These are phyloP conservation scores for Lunasporangiospora selenospora DNA, from an alignment of 192 early-diverging fungal species.

Conservation along the genomic window DNA sequence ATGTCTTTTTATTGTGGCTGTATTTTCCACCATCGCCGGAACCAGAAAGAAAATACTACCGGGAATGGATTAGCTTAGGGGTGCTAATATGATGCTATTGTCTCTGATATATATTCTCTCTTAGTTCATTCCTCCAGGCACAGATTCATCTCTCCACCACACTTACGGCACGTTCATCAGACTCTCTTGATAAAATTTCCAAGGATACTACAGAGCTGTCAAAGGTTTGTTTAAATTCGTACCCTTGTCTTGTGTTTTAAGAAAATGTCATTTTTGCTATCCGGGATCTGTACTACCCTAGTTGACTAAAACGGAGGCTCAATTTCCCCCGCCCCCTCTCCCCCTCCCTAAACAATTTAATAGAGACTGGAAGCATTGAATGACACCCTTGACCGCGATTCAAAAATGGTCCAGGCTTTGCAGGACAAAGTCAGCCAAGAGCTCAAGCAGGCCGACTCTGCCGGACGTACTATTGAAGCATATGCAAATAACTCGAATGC, in stretches of 20 bases:
- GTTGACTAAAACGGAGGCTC: too few species aligned
- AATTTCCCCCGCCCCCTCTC: too few species aligned
- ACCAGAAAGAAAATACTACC: too few species aligned
- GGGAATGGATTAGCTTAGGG: too few species aligned
- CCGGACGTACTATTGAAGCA: conserved; percentile 45
- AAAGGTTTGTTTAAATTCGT: too few species aligned
- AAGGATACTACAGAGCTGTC: conserved; percentile 38
- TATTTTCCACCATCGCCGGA: too few species aligned
- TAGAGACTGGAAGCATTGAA: conserved; percentile 36
- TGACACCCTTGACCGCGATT: conserved; percentile 40
- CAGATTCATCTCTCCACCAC: conserved; percentile 41
- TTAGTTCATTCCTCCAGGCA: conserved; percentile 34
- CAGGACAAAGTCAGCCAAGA: conserved; percentile 37
- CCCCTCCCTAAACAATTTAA: too few species aligned
- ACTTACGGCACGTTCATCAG: conserved; percentile 25
- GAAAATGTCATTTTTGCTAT: background rate
- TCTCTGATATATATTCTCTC: too few species aligned
- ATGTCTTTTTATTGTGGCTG: background rate
- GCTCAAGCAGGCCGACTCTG: conserved; percentile 43
- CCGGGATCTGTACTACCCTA: background rate
- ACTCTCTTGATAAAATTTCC: conserved; percentile 39
- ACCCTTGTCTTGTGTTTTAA: too few species aligned
- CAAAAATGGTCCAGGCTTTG: conserved; percentile 24
- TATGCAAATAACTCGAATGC: conserved; percentile 38
- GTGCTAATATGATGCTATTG: too few species aligned